A percentile compares a stretch with the other conserved stretches of the same genome.
Conservation (phyloP, 2,329 filamentous ascomycete genomes). For the Phialophora chinensis region DNA sequence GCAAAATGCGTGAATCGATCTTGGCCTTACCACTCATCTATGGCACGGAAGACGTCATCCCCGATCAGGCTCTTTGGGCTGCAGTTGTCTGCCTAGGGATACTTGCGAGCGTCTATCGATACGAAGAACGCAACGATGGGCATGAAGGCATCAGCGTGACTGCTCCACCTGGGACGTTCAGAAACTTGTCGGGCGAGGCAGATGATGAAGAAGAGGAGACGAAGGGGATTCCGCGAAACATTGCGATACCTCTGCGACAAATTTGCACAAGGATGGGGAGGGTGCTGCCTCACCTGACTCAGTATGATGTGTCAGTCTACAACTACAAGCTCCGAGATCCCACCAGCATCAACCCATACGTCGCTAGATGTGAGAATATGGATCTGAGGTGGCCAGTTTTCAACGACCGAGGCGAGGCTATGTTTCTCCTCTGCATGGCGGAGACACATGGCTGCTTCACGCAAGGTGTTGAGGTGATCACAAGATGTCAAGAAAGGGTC, state of each 20-base stretch:
- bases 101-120: constrained; percentile 29
- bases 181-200: constrained; percentile 25
- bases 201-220: constrained; percentile 32
- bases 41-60: constrained; percentile 28
- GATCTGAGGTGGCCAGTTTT: constrained; percentile 31
- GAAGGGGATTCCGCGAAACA: constrained; percentile 28
- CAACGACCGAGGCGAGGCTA: constrained; percentile 31
- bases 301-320: constrained; percentile 32
- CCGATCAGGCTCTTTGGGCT: constrained; percentile 30
- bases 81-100: constrained; percentile 28
- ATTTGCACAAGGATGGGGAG: constrained; percentile 29
- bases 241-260: constrained; percentile 28
- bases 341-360: constrained; percentile 31
- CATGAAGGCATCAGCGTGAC: constrained; percentile 31
- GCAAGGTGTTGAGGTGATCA: constrained; percentile 28
- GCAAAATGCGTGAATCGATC: constrained; percentile 29
- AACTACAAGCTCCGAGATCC: constrained; percentile 32
- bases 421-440: constrained; percentile 32
- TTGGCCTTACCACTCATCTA: constrained; percentile 24
- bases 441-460: constrained; percentile 31
- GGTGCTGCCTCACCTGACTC: constrained; percentile 27
- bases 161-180: constrained; percentile 24
- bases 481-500: constrained; percentile 28
- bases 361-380: constrained; percentile 31
- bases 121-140: constrained; percentile 31